phyloP scores from a whole-genome alignment of 108 stramenopile species.

The Phaeodactylum tricornutum region DNA sequence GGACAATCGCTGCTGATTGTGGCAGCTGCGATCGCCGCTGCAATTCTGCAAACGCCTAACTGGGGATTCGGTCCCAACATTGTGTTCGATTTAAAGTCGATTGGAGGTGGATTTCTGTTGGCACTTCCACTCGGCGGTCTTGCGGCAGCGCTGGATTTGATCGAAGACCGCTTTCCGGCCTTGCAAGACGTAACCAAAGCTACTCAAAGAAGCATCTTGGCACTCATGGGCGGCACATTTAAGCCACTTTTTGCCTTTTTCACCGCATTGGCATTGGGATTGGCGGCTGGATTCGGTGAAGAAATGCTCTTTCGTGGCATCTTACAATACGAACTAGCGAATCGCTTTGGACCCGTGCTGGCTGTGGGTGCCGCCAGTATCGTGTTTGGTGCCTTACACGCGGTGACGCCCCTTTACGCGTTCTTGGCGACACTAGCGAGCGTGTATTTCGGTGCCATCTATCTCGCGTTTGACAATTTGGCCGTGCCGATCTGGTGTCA shows the following conservation, averaged over 20 bases:
- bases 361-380: slow-evolving; percentile 42
- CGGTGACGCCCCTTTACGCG: slow-evolving; percentile 81
- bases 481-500: slow-evolving; percentile 72
- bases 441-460: slow-evolving; percentile 76
- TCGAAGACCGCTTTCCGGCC: slow-evolving; percentile 56
- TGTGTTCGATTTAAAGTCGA: slow-evolving; percentile 9
- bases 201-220: slow-evolving; percentile 63
- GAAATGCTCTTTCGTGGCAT: slow-evolving; percentile 85
- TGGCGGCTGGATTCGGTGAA: slow-evolving; percentile 77
- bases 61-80: slow-evolving; percentile 49
- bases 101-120: slow-evolving; percentile 30
- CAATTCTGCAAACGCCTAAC: slow-evolving; percentile 39
- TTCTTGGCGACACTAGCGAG: slow-evolving; percentile 57
- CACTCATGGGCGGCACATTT: slow-evolving; percentile 48
- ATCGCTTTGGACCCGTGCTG: slow-evolving; percentile 16
- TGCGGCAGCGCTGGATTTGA: slow-evolving; percentile 30
- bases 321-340: slow-evolving; percentile 41
- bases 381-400: slow-evolving; percentile 75
- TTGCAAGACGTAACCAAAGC: slow-evolving; percentile 64
- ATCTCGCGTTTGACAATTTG: slow-evolving; percentile 43
- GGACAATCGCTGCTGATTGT: slow-evolving; percentile 58
- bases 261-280: slow-evolving; percentile 41
- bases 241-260: slow-evolving; percentile 33
- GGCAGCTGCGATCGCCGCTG: slow-evolving; percentile 25
- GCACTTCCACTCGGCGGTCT: slow-evolving; percentile 47